phyloP scores from a whole-genome alignment of 2,329 filamentous ascomycete genomes.

The Phoma sp. region DNA sequence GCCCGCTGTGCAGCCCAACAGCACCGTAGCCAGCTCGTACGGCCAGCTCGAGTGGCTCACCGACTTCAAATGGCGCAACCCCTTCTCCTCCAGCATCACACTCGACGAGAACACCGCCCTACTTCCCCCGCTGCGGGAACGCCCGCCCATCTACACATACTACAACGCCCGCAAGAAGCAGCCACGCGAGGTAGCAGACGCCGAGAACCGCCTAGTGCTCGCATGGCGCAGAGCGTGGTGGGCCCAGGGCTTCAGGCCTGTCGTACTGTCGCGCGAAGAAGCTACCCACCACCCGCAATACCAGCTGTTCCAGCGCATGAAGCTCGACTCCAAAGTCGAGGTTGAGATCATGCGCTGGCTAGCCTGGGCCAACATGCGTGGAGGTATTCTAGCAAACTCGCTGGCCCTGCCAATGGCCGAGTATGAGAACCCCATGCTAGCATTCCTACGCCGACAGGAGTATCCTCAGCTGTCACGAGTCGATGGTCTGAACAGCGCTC shows the following conservation, averaged over 20 bases:
- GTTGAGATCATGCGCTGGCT: constrained; percentile 83
- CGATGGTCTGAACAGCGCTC: constrained; percentile 71
- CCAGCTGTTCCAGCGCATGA: constrained; percentile 66
- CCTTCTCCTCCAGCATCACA: constrained; percentile 82
- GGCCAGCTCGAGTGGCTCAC: constrained; percentile 84
- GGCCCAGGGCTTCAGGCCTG: constrained; percentile 87
- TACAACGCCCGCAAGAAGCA: constrained; percentile 75
- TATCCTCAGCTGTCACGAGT: constrained; percentile 78
- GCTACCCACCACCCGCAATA: constrained; percentile 85
- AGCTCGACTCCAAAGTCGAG: constrained; percentile 44
- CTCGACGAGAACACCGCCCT: constrained; percentile 84
- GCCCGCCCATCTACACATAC: constrained; percentile 87
- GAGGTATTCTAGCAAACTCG: constrained; percentile 80
- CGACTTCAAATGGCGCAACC: constrained; percentile 88
- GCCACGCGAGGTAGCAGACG: constrained; percentile 69
- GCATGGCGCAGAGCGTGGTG: constrained; percentile 95
- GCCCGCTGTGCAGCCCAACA: constrained; percentile 79
- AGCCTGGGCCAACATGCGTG: constrained; percentile 91
- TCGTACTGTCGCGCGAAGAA: constrained; percentile 80
- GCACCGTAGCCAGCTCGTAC: constrained; percentile 62
- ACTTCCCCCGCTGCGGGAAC: constrained; percentile 75
- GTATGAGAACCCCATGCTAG: constrained; percentile 74
- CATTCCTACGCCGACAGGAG: constrained; percentile 76
- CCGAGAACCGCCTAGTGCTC: constrained; percentile 79
- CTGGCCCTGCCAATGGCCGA: constrained; percentile 84